Conservation (phyloP, 2,329 filamentous ascomycete genomes). For the Cladobotryum mycophilum region DNA sequence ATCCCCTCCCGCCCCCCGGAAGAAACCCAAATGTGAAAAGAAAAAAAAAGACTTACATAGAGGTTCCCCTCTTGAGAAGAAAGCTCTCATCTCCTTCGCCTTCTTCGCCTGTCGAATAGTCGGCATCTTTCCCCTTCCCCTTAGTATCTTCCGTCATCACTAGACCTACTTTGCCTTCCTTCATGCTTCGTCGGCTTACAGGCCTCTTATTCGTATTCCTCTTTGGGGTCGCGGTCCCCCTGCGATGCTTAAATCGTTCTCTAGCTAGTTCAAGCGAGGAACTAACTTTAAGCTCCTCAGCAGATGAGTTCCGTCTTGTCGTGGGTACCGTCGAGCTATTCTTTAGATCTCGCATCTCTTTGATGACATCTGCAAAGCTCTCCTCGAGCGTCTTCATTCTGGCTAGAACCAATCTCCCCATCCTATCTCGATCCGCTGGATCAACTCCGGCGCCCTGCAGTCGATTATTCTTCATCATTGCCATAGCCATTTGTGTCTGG, state of each 20-base stretch:
- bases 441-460: constrained; percentile 39
- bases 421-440: constrained; percentile 53
- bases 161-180: constrained; percentile 30
- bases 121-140: constrained; percentile 44
- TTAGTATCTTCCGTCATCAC: constrained; percentile 26
- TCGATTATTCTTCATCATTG: constrained; percentile 52
- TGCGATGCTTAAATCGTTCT: constrained; percentile 23
- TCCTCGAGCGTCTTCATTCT: constrained; percentile 92
- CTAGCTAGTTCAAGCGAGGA: constrained; percentile 31
- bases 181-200: constrained; percentile 36
- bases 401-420: constrained; percentile 75
- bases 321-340: constrained; percentile 39
- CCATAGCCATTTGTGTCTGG: constrained; percentile 72
- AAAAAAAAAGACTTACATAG: too few relatives aligned
- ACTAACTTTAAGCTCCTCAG: constrained; percentile 30
- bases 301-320: constrained; percentile 47
- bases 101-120: constrained; percentile 31
- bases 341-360: constrained; percentile 65
- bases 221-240: constrained; percentile 22
- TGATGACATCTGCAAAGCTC: constrained; percentile 79
- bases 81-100: constrained; percentile 22
- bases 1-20: too few relatives aligned
- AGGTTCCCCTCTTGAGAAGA: too few relatives aligned
- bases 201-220: constrained; percentile 25
- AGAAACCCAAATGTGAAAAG: too few relatives aligned